Evolutionary conservation across 176 grass and related monocot species (phyloP).

Genomic region (Carex cristatella): DNA sequence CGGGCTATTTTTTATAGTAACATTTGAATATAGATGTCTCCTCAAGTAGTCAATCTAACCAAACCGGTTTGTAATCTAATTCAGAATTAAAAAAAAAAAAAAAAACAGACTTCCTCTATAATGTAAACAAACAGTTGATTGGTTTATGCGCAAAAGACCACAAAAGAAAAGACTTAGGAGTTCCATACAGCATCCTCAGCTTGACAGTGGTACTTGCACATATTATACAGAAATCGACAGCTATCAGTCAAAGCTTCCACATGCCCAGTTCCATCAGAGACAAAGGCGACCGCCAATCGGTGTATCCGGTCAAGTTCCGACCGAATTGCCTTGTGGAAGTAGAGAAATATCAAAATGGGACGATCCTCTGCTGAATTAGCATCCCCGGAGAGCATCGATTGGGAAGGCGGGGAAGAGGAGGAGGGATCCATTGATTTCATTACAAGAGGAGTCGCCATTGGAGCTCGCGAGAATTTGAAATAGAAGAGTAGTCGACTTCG

Average conservation of each 20-base stretch:
- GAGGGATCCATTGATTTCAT: slow-evolving; percentile 13
- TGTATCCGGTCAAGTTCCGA: slow-evolving; percentile 63
- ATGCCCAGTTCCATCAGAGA: slow-evolving; percentile 29
- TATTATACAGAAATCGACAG: slow-evolving; percentile 56
- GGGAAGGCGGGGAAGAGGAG: not conserved
- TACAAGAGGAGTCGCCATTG: slow-evolving; percentile 12
- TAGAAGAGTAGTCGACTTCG: not conserved
- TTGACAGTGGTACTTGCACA: slow-evolving; percentile 80
- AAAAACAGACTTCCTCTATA: not conserved
- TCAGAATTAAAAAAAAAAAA: not conserved
- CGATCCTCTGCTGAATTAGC: slow-evolving; percentile 33
- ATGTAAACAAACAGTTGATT: not conserved
- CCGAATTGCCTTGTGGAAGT: slow-evolving; percentile 94
- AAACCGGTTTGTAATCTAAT: not conserved
- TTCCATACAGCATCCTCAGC: slow-evolving; percentile 71
- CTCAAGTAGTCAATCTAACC: not conserved
- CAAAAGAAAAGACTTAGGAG: not conserved
- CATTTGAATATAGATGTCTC: not conserved
- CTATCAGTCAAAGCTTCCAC: slow-evolving; percentile 28
- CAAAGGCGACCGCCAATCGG: slow-evolving; percentile 48
- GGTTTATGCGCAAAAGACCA: not conserved
- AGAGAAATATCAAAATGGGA: slow-evolving; percentile 71
- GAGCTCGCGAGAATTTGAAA: not conserved
- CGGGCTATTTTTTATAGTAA: not conserved
- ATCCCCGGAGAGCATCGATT: not conserved